Evolutionary conservation across 176 grass and related monocot genomes (phyloP).

Genomic region (Eragrostis nindensis): DNA sequence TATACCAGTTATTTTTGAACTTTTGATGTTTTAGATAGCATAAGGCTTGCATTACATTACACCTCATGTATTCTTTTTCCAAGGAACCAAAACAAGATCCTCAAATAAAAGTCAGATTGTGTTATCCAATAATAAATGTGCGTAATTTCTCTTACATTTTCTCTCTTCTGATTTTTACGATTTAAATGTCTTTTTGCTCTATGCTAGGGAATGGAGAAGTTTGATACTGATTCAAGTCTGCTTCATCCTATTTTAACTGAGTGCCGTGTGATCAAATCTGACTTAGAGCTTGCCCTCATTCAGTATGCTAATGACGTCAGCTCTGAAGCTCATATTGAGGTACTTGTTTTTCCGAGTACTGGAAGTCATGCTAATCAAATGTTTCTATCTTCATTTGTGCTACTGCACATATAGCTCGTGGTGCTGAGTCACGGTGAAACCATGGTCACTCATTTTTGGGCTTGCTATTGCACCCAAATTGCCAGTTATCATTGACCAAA

Average conservation of each 20-base stretch:
- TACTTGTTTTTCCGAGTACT: slow-evolving; percentile 34
- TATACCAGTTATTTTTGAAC: neutral
- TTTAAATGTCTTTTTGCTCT: slow-evolving; percentile 19
- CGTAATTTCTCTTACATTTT: slow-evolving; percentile 3
- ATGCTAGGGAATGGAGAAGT: slow-evolving; percentile 78
- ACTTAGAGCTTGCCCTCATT: slow-evolving; percentile 79
- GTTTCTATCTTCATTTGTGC: slow-evolving; percentile 14
- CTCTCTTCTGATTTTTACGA: slow-evolving; percentile 19
- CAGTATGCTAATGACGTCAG: slow-evolving; percentile 98
- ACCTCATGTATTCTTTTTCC: neutral
- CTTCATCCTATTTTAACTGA: slow-evolving; percentile 96
- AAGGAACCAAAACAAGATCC: neutral
- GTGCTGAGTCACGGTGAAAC: neutral
- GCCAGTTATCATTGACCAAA: neutral
- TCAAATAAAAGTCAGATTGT: slow-evolving; percentile 3
- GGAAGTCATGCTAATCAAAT: neutral
- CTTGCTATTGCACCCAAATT: neutral
- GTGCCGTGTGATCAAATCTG: slow-evolving; percentile 92
- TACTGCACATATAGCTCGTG: neutral
- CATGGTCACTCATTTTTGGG: slow-evolving; percentile 1
- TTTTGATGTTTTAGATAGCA: slow-evolving; percentile 18
- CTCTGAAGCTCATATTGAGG: slow-evolving; percentile 98
- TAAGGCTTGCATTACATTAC: neutral
- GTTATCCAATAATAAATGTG: neutral
- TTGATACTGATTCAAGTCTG: slow-evolving; percentile 72